A percentile compares a stretch with the other conserved stretches of the same genome.
Evolutionary conservation across 768 basidiomycete species (phyloP).

Genomic region (button mushroom (Agaricus bisporus)): DNA sequence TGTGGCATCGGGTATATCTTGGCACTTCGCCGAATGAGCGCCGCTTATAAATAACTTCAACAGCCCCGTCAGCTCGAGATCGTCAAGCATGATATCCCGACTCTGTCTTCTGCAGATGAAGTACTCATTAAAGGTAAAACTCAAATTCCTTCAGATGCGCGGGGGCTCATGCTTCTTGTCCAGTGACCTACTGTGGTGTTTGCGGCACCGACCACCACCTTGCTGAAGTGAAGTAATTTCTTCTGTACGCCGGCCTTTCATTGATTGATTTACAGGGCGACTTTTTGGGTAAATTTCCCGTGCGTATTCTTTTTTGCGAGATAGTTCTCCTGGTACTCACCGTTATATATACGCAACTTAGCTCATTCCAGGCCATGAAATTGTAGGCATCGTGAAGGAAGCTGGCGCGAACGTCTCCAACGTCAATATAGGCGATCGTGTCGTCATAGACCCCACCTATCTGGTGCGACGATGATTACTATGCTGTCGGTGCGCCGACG

Average conservation of each 20-base stretch:
- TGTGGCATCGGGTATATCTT: slow-evolving; percentile 4
- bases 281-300: slow-evolving; percentile 67
- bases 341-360: slow-evolving; percentile 11
- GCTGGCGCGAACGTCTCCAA: slow-evolving; percentile 79
- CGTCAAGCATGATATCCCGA: slow-evolving; percentile 44
- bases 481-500: too few relatives aligned
- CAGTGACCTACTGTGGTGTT: slow-evolving; percentile 41
- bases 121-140: slow-evolving; percentile 50
- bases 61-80: slow-evolving; percentile 49
- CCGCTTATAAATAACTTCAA: neutral
- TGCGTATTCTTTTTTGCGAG: slow-evolving; percentile 23
- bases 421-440: slow-evolving; percentile 73
- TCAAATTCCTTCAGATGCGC: neutral
- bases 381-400: slow-evolving; percentile 64
- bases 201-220: slow-evolving; percentile 62
- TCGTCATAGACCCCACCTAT: slow-evolving; percentile 68
- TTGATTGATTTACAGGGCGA: slow-evolving; percentile 38
- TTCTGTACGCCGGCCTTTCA: neutral
- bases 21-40: neutral
- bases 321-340: neutral
- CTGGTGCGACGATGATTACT: slow-evolving; percentile 38
- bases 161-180: neutral
- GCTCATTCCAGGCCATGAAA: slow-evolving; percentile 41
- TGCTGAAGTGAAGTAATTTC: slow-evolving; percentile 33
- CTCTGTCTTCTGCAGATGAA: slow-evolving; percentile 39